Base-by-base conservation (phyloP, 83 land plant species). In the Larix sibirica region DNA sequence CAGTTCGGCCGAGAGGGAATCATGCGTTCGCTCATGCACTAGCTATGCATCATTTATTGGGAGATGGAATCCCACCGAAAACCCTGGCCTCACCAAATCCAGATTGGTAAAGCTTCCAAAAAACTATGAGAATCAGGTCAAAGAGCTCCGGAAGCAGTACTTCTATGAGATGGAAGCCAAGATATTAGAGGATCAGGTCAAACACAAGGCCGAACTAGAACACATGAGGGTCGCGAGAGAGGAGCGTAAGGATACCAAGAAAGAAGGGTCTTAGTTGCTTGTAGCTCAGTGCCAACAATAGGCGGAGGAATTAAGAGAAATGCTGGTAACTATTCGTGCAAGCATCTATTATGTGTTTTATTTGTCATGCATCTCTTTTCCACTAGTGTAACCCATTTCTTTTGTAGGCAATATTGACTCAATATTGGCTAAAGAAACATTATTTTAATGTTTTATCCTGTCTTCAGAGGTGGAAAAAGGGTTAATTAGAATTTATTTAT, bases 81-180 rank as follows among this genome's bases (percentile, higher is more conserved):
- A 87, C 47, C 95, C 92, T 3, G 21, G 81, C 74, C 88, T 88
- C 42, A 95, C 93, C 12, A 77, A 89, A 66, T 58, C 62, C 23
- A 83, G 82, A 62, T 84, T 90, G 64, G 90, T 77, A 5, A 36
- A 31, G 74, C 80, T 92, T 12, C 64, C 91, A 80, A 81, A 92
- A n/a, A 87, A 90, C 42, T 95, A 93, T 77, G 89, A 77, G n/a
- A 84, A 82, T 85, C 85, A 91, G 86, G 88, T 93, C 63, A 89
- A 86, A 79, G 85, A 87, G 85, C 38, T 87, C 14, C 87, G 97
- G 80, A 86, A 84, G 88, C 70, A 86, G 67, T 95, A 88, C 85
- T 79, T 82, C 13, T 62, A 83, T 76, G 97, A 95, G 88, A 73
- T 90, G 90, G 95, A 95, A 81, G 12, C 89, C 38, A 77, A 83